phyloP scores from a whole-genome alignment of 208 protist species.

The Trypanosoma caninum region DNA sequence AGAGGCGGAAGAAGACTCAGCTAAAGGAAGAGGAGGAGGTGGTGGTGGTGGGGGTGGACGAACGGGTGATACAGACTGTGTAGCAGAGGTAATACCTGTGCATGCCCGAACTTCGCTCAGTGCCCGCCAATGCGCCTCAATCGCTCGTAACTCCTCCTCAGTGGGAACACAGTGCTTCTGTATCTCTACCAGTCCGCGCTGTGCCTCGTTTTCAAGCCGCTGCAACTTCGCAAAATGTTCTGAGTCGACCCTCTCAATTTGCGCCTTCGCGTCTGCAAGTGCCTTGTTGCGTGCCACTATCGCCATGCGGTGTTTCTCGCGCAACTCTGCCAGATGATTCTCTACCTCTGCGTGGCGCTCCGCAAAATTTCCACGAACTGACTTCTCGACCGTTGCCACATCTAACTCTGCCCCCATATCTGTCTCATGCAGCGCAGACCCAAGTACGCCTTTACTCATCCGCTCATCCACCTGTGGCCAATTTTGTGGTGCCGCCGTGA shows the following conservation, averaged over 20 bases:
- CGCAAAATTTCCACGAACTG: neutral
- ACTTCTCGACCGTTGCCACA: constrained; percentile 1
- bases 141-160: constrained; percentile 4
- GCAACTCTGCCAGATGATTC: neutral
- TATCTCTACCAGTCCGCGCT: neutral
- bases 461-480: too few species aligned
- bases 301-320: neutral
- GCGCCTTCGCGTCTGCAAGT: constrained; percentile 1
- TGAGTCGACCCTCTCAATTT: constrained; percentile 2
- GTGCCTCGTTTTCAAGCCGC: neutral
- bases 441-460: too few species aligned
- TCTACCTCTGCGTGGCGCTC: constrained; percentile 10
- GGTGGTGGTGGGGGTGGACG: neutral
- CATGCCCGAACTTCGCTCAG: neutral
- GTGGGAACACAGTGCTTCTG: constrained; percentile 1
- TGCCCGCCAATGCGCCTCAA: constrained; percentile 1
- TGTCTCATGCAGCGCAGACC: too few species aligned
- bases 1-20: neutral
- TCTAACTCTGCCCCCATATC: neutral
- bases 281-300: constrained; percentile 1
- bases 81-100: constrained; percentile 1
- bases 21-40: neutral
- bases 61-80: neutral
- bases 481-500: neutral
- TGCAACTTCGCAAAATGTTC: neutral